Evolutionary conservation across 2,329 filamentous ascomycete species (phyloP).

Genomic region (Diaporthe vexans): DNA sequence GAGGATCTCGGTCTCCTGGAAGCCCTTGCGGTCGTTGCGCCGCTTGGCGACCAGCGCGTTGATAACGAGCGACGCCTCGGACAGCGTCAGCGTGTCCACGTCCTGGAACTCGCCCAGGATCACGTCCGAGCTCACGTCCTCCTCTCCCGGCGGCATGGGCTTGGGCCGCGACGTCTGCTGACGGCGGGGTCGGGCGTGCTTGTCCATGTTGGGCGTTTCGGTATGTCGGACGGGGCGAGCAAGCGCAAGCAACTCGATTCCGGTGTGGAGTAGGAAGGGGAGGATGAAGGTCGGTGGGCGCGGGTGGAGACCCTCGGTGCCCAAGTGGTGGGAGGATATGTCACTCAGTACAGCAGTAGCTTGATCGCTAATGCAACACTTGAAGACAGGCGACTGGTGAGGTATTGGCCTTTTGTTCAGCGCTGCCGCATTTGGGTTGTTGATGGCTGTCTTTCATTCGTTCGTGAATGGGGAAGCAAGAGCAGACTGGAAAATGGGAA

Average conservation of each 20-base stretch:
- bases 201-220: conserved; percentile 47
- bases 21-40: conserved; percentile 82
- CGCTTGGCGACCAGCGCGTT: conserved; percentile 89
- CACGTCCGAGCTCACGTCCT: conserved; percentile 86
- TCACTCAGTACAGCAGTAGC: conserved; percentile 11
- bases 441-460: conserved; percentile 12
- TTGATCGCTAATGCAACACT: not conserved
- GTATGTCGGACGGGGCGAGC: not conserved
- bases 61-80: conserved; percentile 92
- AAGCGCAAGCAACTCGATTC: not conserved
- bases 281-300: conserved; percentile 6
- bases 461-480: not conserved
- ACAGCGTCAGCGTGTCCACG: conserved; percentile 91
- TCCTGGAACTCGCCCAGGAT: conserved; percentile 94
- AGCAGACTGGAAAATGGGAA: conserved; percentile 8
- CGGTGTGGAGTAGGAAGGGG: conserved; percentile 36
- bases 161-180: conserved; percentile 75
- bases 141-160: conserved; percentile 80
- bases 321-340: conserved; percentile 6
- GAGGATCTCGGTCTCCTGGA: conserved; percentile 87
- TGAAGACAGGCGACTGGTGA: not conserved
- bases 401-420: not conserved
- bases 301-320: conserved; percentile 29
- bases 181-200: conserved; percentile 45
- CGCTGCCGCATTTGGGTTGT: conserved; percentile 18